Conservation (phyloP, 805 yeast genomes). For the Yamadazyma philogaea region DNA sequence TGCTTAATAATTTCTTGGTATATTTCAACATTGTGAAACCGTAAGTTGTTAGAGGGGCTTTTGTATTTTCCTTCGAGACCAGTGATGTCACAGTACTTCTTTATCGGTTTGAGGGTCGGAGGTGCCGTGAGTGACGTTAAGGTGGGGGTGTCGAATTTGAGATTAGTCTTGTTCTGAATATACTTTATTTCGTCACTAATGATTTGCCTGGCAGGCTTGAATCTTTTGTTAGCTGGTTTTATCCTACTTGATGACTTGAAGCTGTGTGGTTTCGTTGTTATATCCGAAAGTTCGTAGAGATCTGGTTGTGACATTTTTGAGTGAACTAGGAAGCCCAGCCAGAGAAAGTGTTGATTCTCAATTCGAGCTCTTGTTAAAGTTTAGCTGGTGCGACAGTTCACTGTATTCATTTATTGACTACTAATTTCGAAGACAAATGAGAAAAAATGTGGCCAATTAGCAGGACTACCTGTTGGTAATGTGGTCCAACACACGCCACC, state of each 20-base stretch:
- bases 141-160: conserved; percentile 55
- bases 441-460: too few species aligned
- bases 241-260: conserved; percentile 55
- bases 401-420: too few species aligned
- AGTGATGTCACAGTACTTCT: conserved; percentile 89
- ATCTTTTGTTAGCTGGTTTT: conserved; percentile 54
- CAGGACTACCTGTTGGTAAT: too few species aligned
- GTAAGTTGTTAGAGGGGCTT: conserved; percentile 67
- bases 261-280: conserved; percentile 41
- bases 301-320: conserved; percentile 13
- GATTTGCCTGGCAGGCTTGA: conserved; percentile 72
- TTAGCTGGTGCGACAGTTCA: too few species aligned
- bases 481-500: too few species aligned
- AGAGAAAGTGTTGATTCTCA: neutral
- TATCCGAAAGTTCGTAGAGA: conserved; percentile 31
- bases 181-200: conserved; percentile 76
- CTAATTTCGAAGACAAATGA: too few species aligned
- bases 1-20: conserved; percentile 67
- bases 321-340: neutral
- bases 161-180: conserved; percentile 34
- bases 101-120: conserved; percentile 77
- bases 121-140: conserved; percentile 76
- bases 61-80: conserved; percentile 79
- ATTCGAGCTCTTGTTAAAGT: too few species aligned
- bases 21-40: conserved; percentile 82